Percentiles rank a stretch among this genome's conserved stretches.
Conservation (phyloP, 2,329 filamentous ascomycete species). For the Diplodia mutila region DNA sequence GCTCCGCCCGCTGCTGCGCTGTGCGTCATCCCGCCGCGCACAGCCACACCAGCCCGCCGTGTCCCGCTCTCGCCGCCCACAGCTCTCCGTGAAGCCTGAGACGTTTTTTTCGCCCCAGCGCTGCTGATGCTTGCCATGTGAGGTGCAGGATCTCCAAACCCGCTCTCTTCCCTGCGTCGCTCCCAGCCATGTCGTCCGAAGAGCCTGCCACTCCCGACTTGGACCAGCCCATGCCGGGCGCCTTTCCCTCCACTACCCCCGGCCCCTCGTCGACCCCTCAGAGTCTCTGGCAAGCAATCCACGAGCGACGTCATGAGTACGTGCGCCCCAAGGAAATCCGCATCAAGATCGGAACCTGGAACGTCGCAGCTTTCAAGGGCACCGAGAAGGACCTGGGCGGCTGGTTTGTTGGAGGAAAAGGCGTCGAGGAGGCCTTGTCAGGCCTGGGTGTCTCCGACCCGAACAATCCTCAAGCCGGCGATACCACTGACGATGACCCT, state of each 20-base stretch:
- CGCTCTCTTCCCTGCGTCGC: neutral
- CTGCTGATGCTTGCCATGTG: constrained; percentile 13
- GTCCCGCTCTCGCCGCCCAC: neutral
- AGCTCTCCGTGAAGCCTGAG: neutral
- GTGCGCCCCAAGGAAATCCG: constrained; percentile 73
- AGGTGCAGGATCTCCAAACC: neutral
- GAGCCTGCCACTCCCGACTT: constrained; percentile 39
- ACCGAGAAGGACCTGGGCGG: constrained; percentile 84
- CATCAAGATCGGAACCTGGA: constrained; percentile 94
- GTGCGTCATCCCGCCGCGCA: constrained; percentile 12
- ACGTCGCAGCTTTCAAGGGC: constrained; percentile 81
- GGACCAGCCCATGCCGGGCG: constrained; percentile 53
- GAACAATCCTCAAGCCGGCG: constrained; percentile 31
- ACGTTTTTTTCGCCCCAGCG: neutral
- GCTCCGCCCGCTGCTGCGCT: neutral
- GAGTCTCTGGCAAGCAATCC: constrained; percentile 63
- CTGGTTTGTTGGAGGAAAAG: constrained; percentile 84
- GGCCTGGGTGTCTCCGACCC: constrained; percentile 49
- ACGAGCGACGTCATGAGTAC: constrained; percentile 78
- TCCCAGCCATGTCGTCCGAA: constrained; percentile 30
- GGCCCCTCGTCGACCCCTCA: constrained; percentile 42
- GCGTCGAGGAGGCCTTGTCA: constrained; percentile 66
- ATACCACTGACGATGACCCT: constrained; percentile 30
- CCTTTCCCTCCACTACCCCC: constrained; percentile 45
- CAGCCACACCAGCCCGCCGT: constrained; percentile 4